phyloP scores from a whole-genome alignment of 78 protist genomes.

The Dictyostelium firmibasis region DNA sequence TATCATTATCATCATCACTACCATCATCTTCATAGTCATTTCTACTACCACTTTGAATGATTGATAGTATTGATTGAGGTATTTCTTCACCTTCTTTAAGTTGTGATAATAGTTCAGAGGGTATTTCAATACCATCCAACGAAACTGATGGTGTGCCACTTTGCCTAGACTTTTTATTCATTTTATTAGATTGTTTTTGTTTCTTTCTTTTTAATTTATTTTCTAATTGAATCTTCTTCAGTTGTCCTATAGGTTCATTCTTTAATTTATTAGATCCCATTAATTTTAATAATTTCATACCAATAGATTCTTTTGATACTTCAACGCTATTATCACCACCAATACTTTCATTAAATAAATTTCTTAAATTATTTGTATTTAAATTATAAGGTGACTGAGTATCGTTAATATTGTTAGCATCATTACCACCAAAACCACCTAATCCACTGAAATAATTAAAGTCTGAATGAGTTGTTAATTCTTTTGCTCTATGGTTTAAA shows the following conservation, averaged over 20 bases:
- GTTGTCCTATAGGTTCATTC: background rate
- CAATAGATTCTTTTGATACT: conserved; percentile 53
- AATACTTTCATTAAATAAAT: conserved; percentile 8
- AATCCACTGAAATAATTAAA: conserved; percentile 40
- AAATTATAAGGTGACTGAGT: background rate
- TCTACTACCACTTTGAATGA: background rate
- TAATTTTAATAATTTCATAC: conserved; percentile 45
- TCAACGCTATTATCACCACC: conserved; percentile 7
- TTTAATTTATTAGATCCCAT: conserved; percentile 68
- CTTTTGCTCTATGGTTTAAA: conserved; percentile 18
- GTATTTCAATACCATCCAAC: conserved; percentile 38
- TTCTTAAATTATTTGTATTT: background rate
- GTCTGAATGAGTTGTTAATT: conserved; percentile 59
- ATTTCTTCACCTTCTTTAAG: conserved; percentile 19
- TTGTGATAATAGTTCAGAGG: background rate
- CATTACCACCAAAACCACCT: background rate
- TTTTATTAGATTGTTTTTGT: background rate
- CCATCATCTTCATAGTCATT: background rate
- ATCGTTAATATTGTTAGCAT: background rate
- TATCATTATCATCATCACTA: background rate
- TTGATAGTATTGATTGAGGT: background rate
- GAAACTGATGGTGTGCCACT: background rate
- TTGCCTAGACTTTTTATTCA: background rate
- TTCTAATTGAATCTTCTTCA: background rate
- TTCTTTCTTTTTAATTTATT: background rate